phyloP scores from a whole-genome alignment of 202 grass and related monocot genomes.

The Panicum hallii region DNA sequence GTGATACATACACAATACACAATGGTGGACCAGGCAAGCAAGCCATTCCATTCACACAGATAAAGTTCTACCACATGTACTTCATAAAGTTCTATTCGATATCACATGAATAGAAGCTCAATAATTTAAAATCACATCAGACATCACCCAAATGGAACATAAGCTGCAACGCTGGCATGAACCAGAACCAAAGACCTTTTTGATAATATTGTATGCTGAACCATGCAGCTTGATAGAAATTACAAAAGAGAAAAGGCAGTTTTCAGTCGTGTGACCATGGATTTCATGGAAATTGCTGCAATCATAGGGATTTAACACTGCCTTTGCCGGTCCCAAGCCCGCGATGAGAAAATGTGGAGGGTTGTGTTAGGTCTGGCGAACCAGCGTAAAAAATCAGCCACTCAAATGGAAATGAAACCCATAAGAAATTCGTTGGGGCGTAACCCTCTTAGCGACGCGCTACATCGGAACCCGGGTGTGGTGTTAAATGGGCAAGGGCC shows the following conservation, averaged over 20 bases:
- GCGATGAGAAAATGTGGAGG: no score
- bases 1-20: background rate
- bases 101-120: slow-evolving; percentile 2
- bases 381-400: no score
- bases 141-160: slow-evolving; percentile 9
- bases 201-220: background rate
- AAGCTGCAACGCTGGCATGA: slow-evolving; percentile 14
- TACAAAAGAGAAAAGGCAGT: background rate
- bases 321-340: no score
- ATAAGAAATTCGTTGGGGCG: no score
- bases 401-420: no score
- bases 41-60: slow-evolving; percentile 12
- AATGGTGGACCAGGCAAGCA: slow-evolving; percentile 32
- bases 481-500: no score
- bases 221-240: slow-evolving; percentile 2
- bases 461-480: no score
- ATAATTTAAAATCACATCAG: slow-evolving; percentile 28
- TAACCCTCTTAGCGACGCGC: no score
- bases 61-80: background rate
- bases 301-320: no score
- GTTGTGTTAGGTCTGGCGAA: no score
- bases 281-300: background rate
- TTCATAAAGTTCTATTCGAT: background rate
- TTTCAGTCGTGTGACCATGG: background rate
- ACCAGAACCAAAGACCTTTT: slow-evolving; percentile 7